Base-by-base conservation (phyloP, 169 alveolate genomes). In the Plasmodium adleri region DNA sequence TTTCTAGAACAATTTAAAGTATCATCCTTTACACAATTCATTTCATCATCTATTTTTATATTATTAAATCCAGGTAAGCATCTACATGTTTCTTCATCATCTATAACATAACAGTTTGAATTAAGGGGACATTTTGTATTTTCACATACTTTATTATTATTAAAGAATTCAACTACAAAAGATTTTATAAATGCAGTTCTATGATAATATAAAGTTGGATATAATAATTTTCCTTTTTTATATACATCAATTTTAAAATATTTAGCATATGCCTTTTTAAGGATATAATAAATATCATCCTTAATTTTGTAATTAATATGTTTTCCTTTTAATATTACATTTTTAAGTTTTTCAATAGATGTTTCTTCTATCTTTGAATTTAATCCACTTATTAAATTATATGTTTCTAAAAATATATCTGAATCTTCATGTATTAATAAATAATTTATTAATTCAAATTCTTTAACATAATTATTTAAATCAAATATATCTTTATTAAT, bases 41-140 rank as follows among this genome's bases (percentile, higher is more conserved):
- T 15, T 2, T 5, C 68, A 28, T 78, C 39, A 67, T 52, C 49
- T 24, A 24, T 17, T 56, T 64, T 54, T 50, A 64, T 54, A 17
- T 56, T 68, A 56, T n/a, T 50, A 78, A 64, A 78, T 49, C 78
- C 89, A 12, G 89, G 89, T 17, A 64, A 17, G 32, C 76, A 78
- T 78, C 88, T 76, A 17, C 78, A 78, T 6, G 68, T 56, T 32
- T 78, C 89, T 70, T 64, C 78, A 50, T 24, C 49, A 63, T 66
- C 28, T 22, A 78, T 78, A n/a, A 78, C 76, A 50, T 78, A 78
- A 58, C 89, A 78, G 24, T 78, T 78, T 15, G 89, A 78, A 17
- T 78, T 78, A 1, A 64, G 32, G 7, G 78, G 89, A 32, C 78
- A 78, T 6, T 49, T 78, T 50, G 47, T 67, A 66, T 63, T 50